Evolutionary conservation across 495 filamentous ascomycete species (phyloP).

Genomic region (Rhypophila decipiens): DNA sequence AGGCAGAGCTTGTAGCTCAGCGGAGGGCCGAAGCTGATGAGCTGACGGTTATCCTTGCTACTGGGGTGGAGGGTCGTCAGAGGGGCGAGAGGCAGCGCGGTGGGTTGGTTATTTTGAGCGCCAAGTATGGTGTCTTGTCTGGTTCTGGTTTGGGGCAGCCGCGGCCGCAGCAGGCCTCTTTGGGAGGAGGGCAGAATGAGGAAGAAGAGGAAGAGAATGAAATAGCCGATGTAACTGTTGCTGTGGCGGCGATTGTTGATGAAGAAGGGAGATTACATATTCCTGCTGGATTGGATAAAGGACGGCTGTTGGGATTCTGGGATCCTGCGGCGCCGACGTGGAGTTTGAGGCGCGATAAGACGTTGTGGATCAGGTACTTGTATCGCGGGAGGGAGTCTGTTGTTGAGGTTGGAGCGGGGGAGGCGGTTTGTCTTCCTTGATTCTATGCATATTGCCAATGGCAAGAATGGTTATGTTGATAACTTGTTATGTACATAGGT

Average conservation of each 20-base stretch:
- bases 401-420: constrained; percentile 40
- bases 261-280: constrained; percentile 12
- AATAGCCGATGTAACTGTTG: constrained; percentile 29
- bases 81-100: constrained; percentile 28
- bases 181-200: too few species aligned
- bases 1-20: constrained; percentile 28
- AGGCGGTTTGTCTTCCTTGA: constrained; percentile 35
- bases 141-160: too few species aligned
- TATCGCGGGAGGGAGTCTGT: constrained; percentile 42
- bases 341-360: constrained; percentile 31
- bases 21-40: constrained; percentile 41
- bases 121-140: constrained; percentile 30
- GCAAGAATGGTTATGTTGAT: background rate
- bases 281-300: constrained; percentile 26
- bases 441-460: background rate
- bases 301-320: constrained; percentile 50
- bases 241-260: constrained; percentile 25
- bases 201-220: too few species aligned
- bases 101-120: constrained; percentile 24
- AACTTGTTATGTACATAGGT: background rate
- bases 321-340: constrained; percentile 42
- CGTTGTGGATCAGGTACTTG: constrained; percentile 46
- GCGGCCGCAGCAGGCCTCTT: constrained; percentile 15
- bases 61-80: constrained; percentile 44
- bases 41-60: constrained; percentile 46